These are phyloP conservation scores for Pythium grandisporangium DNA, from an alignment of 352 stramenopile genomes.

Conservation along the genomic window DNA sequence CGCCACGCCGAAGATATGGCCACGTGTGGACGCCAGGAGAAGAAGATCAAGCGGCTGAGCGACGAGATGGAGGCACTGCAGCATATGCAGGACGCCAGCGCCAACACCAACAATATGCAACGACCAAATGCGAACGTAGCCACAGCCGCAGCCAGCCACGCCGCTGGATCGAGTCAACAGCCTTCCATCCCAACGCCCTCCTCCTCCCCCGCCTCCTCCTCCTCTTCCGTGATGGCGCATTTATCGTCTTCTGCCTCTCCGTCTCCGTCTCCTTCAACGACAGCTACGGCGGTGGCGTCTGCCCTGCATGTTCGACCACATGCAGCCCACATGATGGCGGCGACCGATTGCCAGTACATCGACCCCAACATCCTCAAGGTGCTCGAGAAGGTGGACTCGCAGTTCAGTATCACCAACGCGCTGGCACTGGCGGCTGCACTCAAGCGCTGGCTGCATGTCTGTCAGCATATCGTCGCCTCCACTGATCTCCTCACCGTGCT, in stretches of 20 bases:
- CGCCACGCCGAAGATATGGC: slow-evolving; percentile 51
- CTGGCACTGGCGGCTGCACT: slow-evolving; percentile 52
- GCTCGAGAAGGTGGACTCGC: slow-evolving; percentile 74
- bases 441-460: slow-evolving; percentile 73
- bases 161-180: neutral
- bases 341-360: slow-evolving; percentile 64
- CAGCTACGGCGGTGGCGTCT: too few species aligned
- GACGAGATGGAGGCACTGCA: slow-evolving; percentile 69
- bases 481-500: slow-evolving; percentile 13
- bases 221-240: too few species aligned
- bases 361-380: slow-evolving; percentile 76
- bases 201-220: slow-evolving; percentile 8
- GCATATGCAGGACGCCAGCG: slow-evolving; percentile 51
- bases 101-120: neutral
- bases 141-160: too few species aligned
- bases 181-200: neutral
- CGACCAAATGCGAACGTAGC: too few species aligned
- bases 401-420: slow-evolving; percentile 79
- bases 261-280: too few species aligned
- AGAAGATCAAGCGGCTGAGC: slow-evolving; percentile 55
- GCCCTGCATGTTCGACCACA: too few species aligned
- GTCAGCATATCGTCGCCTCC: slow-evolving; percentile 46
- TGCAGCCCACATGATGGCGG: slow-evolving; percentile 12
- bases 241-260: too few species aligned
- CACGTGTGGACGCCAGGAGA: slow-evolving; percentile 41